Evolutionary conservation across 176 grass and related monocot genomes (phyloP).

Genomic region (Oryza coarctata): DNA sequence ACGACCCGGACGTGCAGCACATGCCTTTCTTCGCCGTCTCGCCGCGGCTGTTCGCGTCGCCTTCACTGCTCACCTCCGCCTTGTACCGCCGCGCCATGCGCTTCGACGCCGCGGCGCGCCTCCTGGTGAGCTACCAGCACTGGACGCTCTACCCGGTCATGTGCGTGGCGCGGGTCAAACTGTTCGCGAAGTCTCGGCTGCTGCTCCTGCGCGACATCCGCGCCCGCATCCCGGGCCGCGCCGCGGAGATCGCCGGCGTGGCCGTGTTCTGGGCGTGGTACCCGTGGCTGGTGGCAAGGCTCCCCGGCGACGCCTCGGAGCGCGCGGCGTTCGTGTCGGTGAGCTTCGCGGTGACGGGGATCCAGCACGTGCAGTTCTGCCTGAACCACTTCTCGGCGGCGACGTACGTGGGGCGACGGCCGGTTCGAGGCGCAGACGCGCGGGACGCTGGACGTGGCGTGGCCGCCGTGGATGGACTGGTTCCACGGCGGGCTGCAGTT

Average conservation of each 20-base stretch:
- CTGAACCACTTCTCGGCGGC: slow-evolving; percentile 58
- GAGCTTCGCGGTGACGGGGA: slow-evolving; percentile 67
- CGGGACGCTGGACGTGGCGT: slow-evolving; percentile 49
- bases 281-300: slow-evolving; percentile 58
- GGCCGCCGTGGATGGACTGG: slow-evolving; percentile 64
- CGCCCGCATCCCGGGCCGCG: slow-evolving; percentile 23
- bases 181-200: slow-evolving; percentile 49
- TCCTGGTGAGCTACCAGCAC: slow-evolving; percentile 96
- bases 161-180: slow-evolving; percentile 85
- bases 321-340: slow-evolving; percentile 58
- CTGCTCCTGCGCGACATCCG: slow-evolving; percentile 39
- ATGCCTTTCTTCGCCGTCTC: slow-evolving; percentile 87
- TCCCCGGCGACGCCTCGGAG: slow-evolving; percentile 63
- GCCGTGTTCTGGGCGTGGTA: slow-evolving; percentile 77
- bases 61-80: slow-evolving; percentile 54
- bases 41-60: slow-evolving; percentile 50
- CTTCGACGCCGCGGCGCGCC: slow-evolving; percentile 54
- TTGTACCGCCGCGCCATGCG: slow-evolving; percentile 63
- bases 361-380: slow-evolving; percentile 88
- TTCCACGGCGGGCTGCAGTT: slow-evolving; percentile 61
- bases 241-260: slow-evolving; percentile 57
- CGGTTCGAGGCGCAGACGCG: slow-evolving; percentile 62
- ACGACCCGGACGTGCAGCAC: slow-evolving; percentile 95
- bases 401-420: too few species aligned
- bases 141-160: slow-evolving; percentile 92